These are phyloP conservation scores for Tilletia walkeri DNA, from an alignment of 1,284 basidiomycete genomes.

Conservation along the genomic window DNA sequence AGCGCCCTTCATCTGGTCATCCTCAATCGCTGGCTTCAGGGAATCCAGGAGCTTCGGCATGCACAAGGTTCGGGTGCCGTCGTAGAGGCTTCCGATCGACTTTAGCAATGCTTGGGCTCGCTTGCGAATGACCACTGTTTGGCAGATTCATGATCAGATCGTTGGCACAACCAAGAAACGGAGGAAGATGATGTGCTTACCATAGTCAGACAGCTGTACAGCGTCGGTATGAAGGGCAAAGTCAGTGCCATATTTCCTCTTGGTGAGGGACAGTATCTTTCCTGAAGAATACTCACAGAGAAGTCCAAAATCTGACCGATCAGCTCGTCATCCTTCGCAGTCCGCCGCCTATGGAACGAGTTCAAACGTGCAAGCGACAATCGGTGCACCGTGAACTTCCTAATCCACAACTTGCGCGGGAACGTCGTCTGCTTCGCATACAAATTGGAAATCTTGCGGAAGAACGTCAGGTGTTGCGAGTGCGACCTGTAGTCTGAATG, in stretches of 20 bases:
- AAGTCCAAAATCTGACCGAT: slow-evolving; percentile 77
- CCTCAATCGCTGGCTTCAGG: slow-evolving; percentile 65
- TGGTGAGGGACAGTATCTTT: too few relatives aligned
- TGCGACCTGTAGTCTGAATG: slow-evolving; percentile 53
- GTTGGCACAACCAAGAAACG: not conserved
- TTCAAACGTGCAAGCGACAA: slow-evolving; percentile 70
- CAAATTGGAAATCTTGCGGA: slow-evolving; percentile 59
- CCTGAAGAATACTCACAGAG: slow-evolving; percentile 61
- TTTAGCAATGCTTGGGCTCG: slow-evolving; percentile 73
- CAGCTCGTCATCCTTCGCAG: slow-evolving; percentile 75
- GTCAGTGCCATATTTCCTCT: too few relatives aligned
- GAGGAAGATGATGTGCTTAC: not conserved
- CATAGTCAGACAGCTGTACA: not conserved
- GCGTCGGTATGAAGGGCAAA: too few relatives aligned
- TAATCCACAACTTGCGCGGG: slow-evolving; percentile 72
- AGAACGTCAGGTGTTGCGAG: slow-evolving; percentile 39
- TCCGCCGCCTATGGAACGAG: slow-evolving; percentile 75
- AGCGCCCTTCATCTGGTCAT: slow-evolving; percentile 93
- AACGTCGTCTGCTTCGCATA: slow-evolving; percentile 73
- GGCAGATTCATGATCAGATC: not conserved
- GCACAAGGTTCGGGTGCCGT: slow-evolving; percentile 74
- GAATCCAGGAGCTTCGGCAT: slow-evolving; percentile 70
- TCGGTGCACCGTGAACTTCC: slow-evolving; percentile 69
- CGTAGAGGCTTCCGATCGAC: slow-evolving; percentile 72
- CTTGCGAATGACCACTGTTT: slow-evolving; percentile 58